Evolutionary conservation across 345 rosid genomes (phyloP), one percentile per base, ranked within the genome.

Genomic region (Gossypium raimondii): DNA sequence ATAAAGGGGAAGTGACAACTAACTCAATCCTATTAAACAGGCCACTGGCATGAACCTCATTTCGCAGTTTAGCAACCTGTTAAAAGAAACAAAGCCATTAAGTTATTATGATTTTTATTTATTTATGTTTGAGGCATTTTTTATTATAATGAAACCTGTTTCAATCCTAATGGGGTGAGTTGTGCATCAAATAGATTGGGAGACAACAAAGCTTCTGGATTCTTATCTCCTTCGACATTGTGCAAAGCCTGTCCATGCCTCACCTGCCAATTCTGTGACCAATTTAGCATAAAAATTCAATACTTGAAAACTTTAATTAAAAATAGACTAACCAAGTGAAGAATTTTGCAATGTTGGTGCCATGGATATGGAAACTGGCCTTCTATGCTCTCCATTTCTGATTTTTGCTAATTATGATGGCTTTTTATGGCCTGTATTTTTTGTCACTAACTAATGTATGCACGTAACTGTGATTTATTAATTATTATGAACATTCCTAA

Each of bases 221-320:
- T 83, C 25, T 78, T 84, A 25, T 77, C 81, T 61, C 84, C 89
- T 67, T 83, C 89, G 6, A 85, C 80, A 56, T 91, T 91, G 84
- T 91, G 93, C 62, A 76, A 24, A 10, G 90, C 96, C 76, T 87
- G 86, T 45, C 90, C 93, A 79, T 91, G 96, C 83, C 96, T 85
- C 81, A 91, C 2, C 61, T 57, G 61, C 1, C 11, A 16, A n/a
- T 56, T 56, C 61, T 3, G 22, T 20, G 17, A 12, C 9, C 53
- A 71, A 38, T n/a, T 70, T 8, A 34, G 41, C 41, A 34, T 65
- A 16, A 9, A 9, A 25, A 20, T 9, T 57, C 29, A 10, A 57
- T 25, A 1, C 13, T 57, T 1, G 12, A 57, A 57, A 10, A 34
- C 22, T 34, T 58, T 58, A 11, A 22, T 58, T 58, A 20, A 27